Conservation (phyloP, 225 moss, liverwort and hornwort genomes). For the Antitrichia curtipendula region DNA sequence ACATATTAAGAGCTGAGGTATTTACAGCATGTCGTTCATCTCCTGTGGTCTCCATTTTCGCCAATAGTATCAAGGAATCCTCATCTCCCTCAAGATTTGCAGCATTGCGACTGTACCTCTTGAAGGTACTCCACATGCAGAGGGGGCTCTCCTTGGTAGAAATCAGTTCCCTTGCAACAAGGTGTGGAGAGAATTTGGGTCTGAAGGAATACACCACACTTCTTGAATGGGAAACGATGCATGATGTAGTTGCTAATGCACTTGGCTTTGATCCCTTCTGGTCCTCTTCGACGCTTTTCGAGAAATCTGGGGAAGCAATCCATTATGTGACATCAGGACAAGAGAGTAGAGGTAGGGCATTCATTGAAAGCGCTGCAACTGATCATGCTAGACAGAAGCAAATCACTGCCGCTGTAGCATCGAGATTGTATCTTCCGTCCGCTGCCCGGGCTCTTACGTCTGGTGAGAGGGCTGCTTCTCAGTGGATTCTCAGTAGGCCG, state of each 20-base stretch:
- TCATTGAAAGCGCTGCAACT: not conserved
- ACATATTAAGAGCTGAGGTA: not conserved
- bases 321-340: not conserved
- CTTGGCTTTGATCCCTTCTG: conserved; percentile 54
- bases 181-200: not conserved
- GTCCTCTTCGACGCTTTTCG: conserved; percentile 14
- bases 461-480: conserved; percentile 2
- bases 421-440: conserved; percentile 22
- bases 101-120: conserved; percentile 26
- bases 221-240: conserved; percentile 32
- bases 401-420: conserved; percentile 19
- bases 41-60: not conserved
- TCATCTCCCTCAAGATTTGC: not conserved
- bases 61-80: not conserved
- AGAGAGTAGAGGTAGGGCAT: not conserved
- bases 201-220: conserved; percentile 6
- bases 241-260: conserved; percentile 15
- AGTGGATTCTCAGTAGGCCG: conserved; percentile 5
- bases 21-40: not conserved
- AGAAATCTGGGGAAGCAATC: conserved; percentile 9
- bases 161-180: conserved; percentile 18
- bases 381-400: conserved; percentile 1
- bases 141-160: conserved; percentile 29
- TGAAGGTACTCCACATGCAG: conserved; percentile 43
- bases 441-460: conserved; percentile 12